These are phyloP conservation scores for Xylaria hypoxylon DNA, from an alignment of 2,329 filamentous ascomycete species.

Conservation along the genomic window DNA sequence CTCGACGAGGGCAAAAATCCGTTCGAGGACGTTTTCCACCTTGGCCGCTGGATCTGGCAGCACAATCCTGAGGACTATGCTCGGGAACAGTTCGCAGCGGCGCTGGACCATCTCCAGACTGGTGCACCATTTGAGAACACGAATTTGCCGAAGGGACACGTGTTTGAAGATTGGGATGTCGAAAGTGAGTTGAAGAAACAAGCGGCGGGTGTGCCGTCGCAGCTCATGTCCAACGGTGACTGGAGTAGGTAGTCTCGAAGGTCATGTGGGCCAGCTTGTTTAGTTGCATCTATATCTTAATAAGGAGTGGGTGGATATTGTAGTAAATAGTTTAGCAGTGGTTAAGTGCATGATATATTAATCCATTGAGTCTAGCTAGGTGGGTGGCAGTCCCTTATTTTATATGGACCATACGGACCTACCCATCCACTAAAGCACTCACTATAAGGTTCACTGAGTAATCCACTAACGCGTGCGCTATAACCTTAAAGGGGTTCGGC, in stretches of 20 bases:
- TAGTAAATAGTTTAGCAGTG: too few species aligned
- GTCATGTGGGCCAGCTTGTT: too few species aligned
- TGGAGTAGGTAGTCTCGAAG: constrained; percentile 37
- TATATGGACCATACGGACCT: too few species aligned
- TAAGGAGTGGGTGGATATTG: too few species aligned
- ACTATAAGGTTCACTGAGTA: too few species aligned
- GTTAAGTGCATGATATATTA: too few species aligned
- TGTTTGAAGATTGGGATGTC: constrained; percentile 48
- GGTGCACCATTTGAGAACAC: constrained; percentile 48
- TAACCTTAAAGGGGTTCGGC: too few species aligned
- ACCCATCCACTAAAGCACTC: too few species aligned
- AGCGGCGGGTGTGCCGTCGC: constrained; percentile 24
- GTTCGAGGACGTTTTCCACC: constrained; percentile 21
- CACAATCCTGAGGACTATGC: constrained; percentile 51
- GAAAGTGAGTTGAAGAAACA: constrained; percentile 41
- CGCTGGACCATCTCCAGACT: constrained; percentile 41
- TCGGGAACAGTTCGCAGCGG: constrained; percentile 46
- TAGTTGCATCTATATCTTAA: too few species aligned
- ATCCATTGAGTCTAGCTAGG: too few species aligned
- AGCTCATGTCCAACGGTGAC: constrained; percentile 39
- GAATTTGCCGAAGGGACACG: constrained; percentile 47
- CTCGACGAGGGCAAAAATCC: constrained; percentile 33
- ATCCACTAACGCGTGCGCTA: too few species aligned
- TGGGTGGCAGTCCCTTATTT: too few species aligned
- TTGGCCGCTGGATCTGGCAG: constrained; percentile 43